phyloP scores from a whole-genome alignment of 202 grass and related monocot genomes.

The Panicum hallii region DNA sequence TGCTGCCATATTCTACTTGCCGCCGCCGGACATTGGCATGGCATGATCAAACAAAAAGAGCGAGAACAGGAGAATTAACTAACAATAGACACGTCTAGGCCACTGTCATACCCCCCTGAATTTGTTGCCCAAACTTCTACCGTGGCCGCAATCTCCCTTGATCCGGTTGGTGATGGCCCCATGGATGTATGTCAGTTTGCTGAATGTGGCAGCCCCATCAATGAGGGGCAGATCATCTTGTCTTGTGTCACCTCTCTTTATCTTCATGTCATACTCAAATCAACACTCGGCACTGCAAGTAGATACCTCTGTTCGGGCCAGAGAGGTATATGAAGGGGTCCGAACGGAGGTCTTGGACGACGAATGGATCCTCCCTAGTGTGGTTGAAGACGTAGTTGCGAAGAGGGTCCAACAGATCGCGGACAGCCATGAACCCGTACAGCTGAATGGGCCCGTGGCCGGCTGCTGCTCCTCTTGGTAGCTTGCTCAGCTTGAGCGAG shows the following conservation, averaged over 20 bases:
- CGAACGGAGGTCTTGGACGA: neutral
- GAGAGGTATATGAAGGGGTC: neutral
- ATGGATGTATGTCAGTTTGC: neutral
- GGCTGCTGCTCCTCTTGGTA: neutral
- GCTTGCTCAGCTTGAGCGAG: neutral
- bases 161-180: neutral
- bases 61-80: too few species aligned
- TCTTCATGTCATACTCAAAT: neutral
- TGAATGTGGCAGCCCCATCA: neutral
- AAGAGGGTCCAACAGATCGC: neutral
- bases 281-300: neutral
- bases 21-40: too few species aligned
- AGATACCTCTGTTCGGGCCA: neutral
- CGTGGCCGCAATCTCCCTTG: neutral
- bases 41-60: too few species aligned
- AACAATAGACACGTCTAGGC: neutral
- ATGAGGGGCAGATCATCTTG: neutral
- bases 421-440: slow-evolving; percentile 11
- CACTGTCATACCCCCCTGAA: neutral
- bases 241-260: neutral
- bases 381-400: slow-evolving; percentile 2
- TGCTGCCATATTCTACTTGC: too few species aligned
- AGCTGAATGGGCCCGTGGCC: neutral
- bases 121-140: neutral
- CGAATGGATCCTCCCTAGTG: neutral